Base-by-base conservation (phyloP, 2,329 filamentous ascomycete genomes). In the Fusarium sp. region DNA sequence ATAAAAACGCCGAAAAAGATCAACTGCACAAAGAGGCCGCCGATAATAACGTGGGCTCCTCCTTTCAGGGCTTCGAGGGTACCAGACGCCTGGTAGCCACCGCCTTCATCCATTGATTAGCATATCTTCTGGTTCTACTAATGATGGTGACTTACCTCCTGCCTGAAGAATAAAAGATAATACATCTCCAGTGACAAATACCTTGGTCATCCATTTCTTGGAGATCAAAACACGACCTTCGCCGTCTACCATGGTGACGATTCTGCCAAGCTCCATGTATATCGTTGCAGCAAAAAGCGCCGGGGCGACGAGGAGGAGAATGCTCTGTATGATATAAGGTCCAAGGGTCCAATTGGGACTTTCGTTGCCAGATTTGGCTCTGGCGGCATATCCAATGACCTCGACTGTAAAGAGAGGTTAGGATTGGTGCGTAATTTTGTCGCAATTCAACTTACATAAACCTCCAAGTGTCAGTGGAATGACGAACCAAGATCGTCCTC, bases 1-100 rank as follows among this genome's bases (percentile, higher is more conserved):
- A 88, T 76, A 66, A 90, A 90, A 20, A 88, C 77, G 2, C 81
- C 80, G 54, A 90, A 89, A 50, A 85, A 83, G 8, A 86, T 33
- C 8, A 90, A 80, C 63, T 90, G 88, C 3, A 89, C 75, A 6
- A 85, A 78, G 2, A 90, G 78, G 7, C 88, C 88, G 2, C 67
- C 83, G 5, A 89, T 78, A 6, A 89, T 83, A 32, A 89, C 73
- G 4, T 83, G 81, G 0, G 84, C 76, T 26, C 84, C 85, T 0
- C 74, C 72, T 4, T 67, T 41, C 6, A 75, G n/a, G 4, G 69
- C 54, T 11, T 69, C 64, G 14, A 83, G 76, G 52, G 72, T 57
- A 1, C 75, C 77, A 2, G 58, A 87, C 1, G 68, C 35, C 27
- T 69, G 66, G 4, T 56, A 44, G 3, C 66, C 66, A 26, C 63